Conservation (phyloP, 202 grass and related monocot species). For the Saccharum hybrid region DNA sequence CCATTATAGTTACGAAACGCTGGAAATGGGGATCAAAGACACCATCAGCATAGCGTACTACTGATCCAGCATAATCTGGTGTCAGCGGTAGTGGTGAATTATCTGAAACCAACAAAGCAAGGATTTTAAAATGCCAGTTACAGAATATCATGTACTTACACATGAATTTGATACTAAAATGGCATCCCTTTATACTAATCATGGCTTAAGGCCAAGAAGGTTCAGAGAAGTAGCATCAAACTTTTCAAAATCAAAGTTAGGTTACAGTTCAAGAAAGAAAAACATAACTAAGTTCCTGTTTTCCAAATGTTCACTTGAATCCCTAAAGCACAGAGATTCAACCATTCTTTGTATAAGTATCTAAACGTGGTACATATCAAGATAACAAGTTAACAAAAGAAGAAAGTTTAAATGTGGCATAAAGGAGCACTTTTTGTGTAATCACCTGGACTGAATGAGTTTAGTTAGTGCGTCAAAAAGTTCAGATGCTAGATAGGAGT, state of each 20-base stretch:
- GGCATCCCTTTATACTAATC: neutral
- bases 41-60: slow-evolving; percentile 81
- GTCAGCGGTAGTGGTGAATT: slow-evolving; percentile 64
- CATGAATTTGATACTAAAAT: neutral
- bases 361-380: neutral
- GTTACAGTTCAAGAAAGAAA: neutral
- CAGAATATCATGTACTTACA: neutral
- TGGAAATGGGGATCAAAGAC: slow-evolving; percentile 80
- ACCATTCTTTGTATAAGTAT: neutral
- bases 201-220: neutral
- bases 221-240: neutral
- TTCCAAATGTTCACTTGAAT: neutral
- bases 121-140: neutral
- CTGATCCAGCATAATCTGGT: slow-evolving; percentile 67
- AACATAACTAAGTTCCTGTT: neutral
- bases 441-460: neutral
- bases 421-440: neutral
- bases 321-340: neutral
- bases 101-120: slow-evolving; percentile 54
- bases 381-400: neutral
- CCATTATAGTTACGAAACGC: slow-evolving; percentile 84
- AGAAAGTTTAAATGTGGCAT: neutral
- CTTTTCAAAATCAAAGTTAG: neutral
- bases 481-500: neutral
- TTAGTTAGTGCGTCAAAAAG: neutral